phyloP scores from a whole-genome alignment of 768 basidiomycete genomes.

The Boletales sp. region DNA sequence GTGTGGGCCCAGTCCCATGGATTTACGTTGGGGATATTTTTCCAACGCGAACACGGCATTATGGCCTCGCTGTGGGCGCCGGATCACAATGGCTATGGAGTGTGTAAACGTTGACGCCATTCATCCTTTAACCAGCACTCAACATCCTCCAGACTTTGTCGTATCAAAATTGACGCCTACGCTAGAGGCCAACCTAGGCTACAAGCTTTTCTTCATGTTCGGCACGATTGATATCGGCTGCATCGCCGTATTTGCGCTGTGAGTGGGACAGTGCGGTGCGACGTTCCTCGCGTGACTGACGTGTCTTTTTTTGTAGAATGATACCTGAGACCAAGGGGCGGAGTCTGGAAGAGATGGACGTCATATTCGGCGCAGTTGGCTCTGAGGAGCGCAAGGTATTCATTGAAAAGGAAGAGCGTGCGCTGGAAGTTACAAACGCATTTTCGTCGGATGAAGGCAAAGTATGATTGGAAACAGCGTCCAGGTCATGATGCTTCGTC shows the following conservation, averaged over 20 bases:
- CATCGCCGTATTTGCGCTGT: slow-evolving; percentile 70
- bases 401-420: slow-evolving; percentile 45
- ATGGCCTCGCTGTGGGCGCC: slow-evolving; percentile 71
- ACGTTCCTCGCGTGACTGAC: no score
- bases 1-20: slow-evolving; percentile 69
- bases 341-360: slow-evolving; percentile 53
- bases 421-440: slow-evolving; percentile 2
- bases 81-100: slow-evolving; percentile 84
- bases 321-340: slow-evolving; percentile 63
- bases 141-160: slow-evolving; percentile 51
- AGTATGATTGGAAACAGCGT: no score
- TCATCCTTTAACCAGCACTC: no score
- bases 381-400: slow-evolving; percentile 50
- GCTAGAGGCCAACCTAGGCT: slow-evolving; percentile 58
- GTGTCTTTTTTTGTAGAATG: slow-evolving; percentile 29
- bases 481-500: no score
- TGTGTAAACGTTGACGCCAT: slow-evolving; percentile 25
- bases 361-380: slow-evolving; percentile 57
- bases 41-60: slow-evolving; percentile 79
- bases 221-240: slow-evolving; percentile 68
- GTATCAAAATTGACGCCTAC: slow-evolving; percentile 71
- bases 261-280: neutral
- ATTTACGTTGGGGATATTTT: slow-evolving; percentile 83
- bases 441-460: no score
- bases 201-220: slow-evolving; percentile 77